Conservation (phyloP, 768 basidiomycete species). For the Suillus discolor region DNA sequence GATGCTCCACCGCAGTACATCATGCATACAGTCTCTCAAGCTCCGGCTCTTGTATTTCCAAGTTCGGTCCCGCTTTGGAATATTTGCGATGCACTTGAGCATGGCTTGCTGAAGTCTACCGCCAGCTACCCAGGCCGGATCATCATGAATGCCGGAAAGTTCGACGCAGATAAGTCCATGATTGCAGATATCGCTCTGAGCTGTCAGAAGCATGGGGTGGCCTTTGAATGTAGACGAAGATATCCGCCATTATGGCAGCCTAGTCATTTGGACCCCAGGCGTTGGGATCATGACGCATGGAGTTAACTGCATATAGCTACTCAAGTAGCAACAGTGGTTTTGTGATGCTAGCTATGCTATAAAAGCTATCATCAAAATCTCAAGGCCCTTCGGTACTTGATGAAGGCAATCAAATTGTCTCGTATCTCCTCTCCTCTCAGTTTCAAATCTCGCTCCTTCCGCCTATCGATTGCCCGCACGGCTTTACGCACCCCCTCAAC, state of each 20-base stretch:
- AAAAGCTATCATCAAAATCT: conserved; percentile 26
- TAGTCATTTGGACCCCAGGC: neutral
- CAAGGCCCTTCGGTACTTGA: conserved; percentile 68
- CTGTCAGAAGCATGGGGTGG: conserved; percentile 3
- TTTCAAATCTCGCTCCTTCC: conserved; percentile 64
- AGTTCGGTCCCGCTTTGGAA: conserved; percentile 11
- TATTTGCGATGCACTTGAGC: conserved; percentile 7
- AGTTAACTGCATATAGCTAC: neutral
- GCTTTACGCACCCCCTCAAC: conserved; percentile 64
- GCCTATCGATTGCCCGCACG: conserved; percentile 66
- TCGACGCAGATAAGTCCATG: neutral
- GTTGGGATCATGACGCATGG: conserved; percentile 3
- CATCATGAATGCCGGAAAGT: conserved; percentile 8
- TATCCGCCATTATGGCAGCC: conserved; percentile 4
- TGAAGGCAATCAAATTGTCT: conserved; percentile 76
- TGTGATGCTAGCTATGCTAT: neutral
- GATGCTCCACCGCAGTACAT: conserved; percentile 10
- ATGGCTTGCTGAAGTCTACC: conserved; percentile 6
- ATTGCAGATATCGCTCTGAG: conserved; percentile 2
- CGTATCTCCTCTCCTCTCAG: conserved; percentile 74
- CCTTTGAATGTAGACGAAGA: conserved; percentile 10
- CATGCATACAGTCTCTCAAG: neutral
- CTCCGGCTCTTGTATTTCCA: neutral
- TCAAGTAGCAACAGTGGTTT: neutral
- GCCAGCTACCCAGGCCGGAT: neutral